A percentile compares a stretch with the other conserved stretches of the same genome.
Evolutionary conservation across 768 basidiomycete genomes (phyloP).

Genomic region (Boletales sp.): DNA sequence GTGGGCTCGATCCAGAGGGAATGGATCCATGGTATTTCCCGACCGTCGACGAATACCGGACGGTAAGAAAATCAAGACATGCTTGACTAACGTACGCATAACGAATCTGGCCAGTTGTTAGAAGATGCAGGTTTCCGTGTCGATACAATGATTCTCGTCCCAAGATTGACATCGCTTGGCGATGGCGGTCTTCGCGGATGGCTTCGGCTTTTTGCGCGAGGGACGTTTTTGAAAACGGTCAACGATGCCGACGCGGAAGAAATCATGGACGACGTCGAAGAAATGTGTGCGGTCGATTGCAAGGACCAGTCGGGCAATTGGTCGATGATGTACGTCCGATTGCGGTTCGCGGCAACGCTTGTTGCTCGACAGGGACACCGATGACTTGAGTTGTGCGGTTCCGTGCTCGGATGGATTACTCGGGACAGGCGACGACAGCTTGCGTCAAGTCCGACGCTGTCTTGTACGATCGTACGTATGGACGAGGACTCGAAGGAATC

Average conservation of each 20-base stretch:
- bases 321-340: conserved; percentile 69
- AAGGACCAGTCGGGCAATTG: conserved; percentile 58
- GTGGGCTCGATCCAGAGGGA: conserved; percentile 54
- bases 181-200: conserved; percentile 56
- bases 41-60: conserved; percentile 59
- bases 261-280: conserved; percentile 61
- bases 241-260: conserved; percentile 50
- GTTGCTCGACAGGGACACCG: conserved; percentile 19
- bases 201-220: conserved; percentile 63
- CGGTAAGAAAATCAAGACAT: conserved; percentile 34
- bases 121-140: conserved; percentile 54
- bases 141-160: conserved; percentile 49
- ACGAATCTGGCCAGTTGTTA: conserved; percentile 43
- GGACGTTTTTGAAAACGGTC: conserved; percentile 54
- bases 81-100: conserved; percentile 1
- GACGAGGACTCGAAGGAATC: not conserved
- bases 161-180: conserved; percentile 50
- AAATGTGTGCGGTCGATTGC: conserved; percentile 53
- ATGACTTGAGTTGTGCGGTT: conserved; percentile 4
- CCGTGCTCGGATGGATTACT: not conserved
- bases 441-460: conserved; percentile 4
- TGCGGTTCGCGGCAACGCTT: conserved; percentile 58
- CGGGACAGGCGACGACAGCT: conserved; percentile 6
- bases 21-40: conserved; percentile 89
- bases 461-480: not conserved